Percentiles rank a stretch among this genome's conserved stretches.
These are phyloP conservation scores for Phytophthora sp. DNA, from an alignment of 352 stramenopile genomes.

Conservation along the genomic window DNA sequence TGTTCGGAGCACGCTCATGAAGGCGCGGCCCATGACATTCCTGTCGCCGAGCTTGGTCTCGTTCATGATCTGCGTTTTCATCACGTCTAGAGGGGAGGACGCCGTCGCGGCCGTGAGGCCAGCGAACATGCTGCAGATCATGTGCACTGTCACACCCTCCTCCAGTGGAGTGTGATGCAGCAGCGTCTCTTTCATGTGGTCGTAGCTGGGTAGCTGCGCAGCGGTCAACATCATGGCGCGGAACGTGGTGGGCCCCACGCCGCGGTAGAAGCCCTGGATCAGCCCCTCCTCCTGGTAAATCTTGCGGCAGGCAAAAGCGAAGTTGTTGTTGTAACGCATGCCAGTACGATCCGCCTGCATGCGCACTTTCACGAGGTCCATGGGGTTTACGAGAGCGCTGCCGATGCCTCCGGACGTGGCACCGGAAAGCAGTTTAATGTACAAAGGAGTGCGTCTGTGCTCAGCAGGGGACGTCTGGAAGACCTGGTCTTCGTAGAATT, in stretches of 20 bases:
- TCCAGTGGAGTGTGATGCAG: constrained; percentile 53
- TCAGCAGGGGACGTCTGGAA: constrained; percentile 48
- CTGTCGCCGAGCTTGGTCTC: constrained; percentile 45
- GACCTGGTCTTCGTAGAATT: constrained; percentile 63
- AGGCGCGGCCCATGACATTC: constrained; percentile 58
- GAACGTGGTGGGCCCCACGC: constrained; percentile 67
- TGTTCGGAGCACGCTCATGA: constrained; percentile 54
- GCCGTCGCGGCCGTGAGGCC: constrained; percentile 71
- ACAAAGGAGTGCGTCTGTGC: constrained; percentile 47
- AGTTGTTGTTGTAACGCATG: constrained; percentile 65
- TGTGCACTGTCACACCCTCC: constrained; percentile 69
- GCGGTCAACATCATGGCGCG: constrained; percentile 79
- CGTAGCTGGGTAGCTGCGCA: constrained; percentile 79
- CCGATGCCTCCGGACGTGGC: constrained; percentile 69
- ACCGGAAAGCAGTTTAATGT: constrained; percentile 73
- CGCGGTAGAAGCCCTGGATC: constrained; percentile 73
- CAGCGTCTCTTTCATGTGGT: constrained; percentile 79
- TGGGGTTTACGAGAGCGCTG: constrained; percentile 75
- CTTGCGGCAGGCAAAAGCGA: constrained; percentile 62
- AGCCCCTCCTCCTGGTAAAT: constrained; percentile 70
- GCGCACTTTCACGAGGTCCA: constrained; percentile 81
- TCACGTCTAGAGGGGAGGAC: constrained; percentile 79
- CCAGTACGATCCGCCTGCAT: constrained; percentile 78
- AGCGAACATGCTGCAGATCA: constrained; percentile 75
- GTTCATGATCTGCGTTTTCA: constrained; percentile 91